These are phyloP conservation scores for Citrus cavaleriei DNA, from an alignment of 345 rosid species.

Conservation along the genomic window DNA sequence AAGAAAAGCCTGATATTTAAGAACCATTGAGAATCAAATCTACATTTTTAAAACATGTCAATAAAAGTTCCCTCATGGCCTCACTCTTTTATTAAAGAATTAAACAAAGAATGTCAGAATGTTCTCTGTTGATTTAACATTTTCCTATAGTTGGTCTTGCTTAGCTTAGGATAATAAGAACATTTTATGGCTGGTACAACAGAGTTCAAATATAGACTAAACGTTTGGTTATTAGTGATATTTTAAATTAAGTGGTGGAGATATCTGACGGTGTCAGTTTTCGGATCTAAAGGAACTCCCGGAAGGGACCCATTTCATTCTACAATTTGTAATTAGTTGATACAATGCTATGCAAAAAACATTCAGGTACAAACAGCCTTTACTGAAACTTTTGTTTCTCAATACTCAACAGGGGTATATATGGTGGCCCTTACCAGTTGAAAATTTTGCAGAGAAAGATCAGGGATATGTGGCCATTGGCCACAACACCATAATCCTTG, in stretches of 20 bases:
- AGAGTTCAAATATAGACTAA: not conserved
- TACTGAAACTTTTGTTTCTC: not conserved
- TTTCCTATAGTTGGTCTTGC: not conserved
- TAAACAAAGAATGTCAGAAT: not conserved
- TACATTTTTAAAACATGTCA: slow-evolving; percentile 11
- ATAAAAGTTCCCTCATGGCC: not conserved
- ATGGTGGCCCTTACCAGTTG: slow-evolving; percentile 9
- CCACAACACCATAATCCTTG: slow-evolving; percentile 22
- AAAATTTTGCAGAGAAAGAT: not conserved
- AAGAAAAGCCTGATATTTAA: not conserved
- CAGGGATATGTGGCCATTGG: slow-evolving; percentile 14
- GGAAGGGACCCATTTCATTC: not conserved
- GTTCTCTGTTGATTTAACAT: not conserved
- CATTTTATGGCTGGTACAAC: not conserved
- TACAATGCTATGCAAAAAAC: not conserved
- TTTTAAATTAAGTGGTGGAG: not conserved
- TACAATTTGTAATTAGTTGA: not conserved
- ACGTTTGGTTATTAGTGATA: not conserved
- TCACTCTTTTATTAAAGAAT: not conserved
- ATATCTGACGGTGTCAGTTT: not conserved
- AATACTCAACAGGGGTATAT: not conserved
- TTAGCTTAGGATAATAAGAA: not conserved
- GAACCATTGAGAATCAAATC: slow-evolving; percentile 20
- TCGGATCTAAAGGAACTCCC: not conserved
- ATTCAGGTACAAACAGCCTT: slow-evolving; percentile 2